These are phyloP conservation scores for Trichophyton verrucosum DNA, from an alignment of 2,329 filamentous ascomycete genomes.

Conservation along the genomic window DNA sequence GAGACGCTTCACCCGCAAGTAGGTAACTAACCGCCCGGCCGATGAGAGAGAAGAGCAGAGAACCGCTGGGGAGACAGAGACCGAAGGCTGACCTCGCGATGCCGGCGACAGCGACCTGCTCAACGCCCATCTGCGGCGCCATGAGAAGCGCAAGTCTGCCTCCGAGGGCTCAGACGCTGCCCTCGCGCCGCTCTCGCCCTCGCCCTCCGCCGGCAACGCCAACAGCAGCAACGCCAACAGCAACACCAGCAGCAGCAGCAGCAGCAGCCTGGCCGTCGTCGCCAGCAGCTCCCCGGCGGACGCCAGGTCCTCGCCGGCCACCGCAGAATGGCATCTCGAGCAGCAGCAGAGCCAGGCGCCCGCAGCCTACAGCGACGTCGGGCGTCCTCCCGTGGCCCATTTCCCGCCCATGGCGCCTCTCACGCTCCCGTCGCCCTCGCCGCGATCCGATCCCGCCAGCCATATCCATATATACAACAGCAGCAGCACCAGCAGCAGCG, in stretches of 20 bases:
- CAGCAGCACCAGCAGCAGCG: not conserved
- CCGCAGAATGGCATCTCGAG: slow-evolving; percentile 3
- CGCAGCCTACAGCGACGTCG: not conserved
- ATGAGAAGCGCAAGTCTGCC: slow-evolving; percentile 14
- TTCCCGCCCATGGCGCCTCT: slow-evolving; percentile 4
- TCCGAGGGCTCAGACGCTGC: not conserved
- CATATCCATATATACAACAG: not conserved
- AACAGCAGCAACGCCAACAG: too few relatives aligned
- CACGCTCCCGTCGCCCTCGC: slow-evolving; percentile 8
- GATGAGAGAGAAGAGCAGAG: not conserved
- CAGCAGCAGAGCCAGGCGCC: not conserved
- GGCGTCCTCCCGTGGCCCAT: slow-evolving; percentile 1
- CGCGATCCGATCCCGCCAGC: slow-evolving; percentile 3
- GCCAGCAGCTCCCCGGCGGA: not conserved
- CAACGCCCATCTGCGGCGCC: slow-evolving; percentile 16
- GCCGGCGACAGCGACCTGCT: slow-evolving; percentile 13
- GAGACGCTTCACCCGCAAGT: slow-evolving; percentile 16
- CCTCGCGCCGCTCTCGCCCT: not conserved
- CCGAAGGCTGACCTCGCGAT: not conserved
- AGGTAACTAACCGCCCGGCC: not conserved
- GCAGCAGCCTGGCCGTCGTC: not conserved
- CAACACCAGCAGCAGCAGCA: too few relatives aligned
- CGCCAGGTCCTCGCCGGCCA: not conserved
- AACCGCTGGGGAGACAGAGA: not conserved
- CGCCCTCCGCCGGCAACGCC: not conserved